Base-by-base conservation (phyloP, 2,329 filamentous ascomycete species). In the Ascochyta rabiei region DNA sequence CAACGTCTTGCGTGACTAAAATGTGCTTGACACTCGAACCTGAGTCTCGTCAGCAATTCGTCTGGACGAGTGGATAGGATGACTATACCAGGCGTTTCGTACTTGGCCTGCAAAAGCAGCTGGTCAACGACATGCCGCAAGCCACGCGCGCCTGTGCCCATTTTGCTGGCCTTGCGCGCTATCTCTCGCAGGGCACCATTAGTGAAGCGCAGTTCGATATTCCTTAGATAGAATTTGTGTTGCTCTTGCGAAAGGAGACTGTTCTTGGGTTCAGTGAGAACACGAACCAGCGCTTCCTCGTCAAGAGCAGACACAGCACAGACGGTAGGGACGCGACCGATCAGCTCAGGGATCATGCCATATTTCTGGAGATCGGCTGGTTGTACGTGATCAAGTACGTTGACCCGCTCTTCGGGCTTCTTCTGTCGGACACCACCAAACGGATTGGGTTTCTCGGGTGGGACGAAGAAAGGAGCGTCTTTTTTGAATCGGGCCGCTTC, bases 321-420 rank as follows among this genome's bases (percentile, higher is more conserved):
- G 43, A 92, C 89, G 54, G 96, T 91, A 47, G 96, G 93, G 42
- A 99, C 86, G 16, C 95, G 89, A n/a, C 95, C 95, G 48, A 98
- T 89, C n/a, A 97, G 82, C 76, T 97, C 93, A 0, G 93, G 93
- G 48, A 97, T 97, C 70, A 97, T 91, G 13, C 93, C 93, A 68
- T 92, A 97, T 38, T 83, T 84, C 74, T 96, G 91, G 2, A 96
- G 79, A 66, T 96, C 89, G 10, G 84, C 80, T 1, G 91, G 89
- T 4, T 86, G 89, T 23, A 89, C 84, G 19, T 95, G 83, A 62
- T 93, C 89, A 1, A 95, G 80, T 12, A 81, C 77, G 59, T 85
- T 85, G 68, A 82, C 82, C 60, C 63, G 66, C 7, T 66, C 68
- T 52, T 63, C 64, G 60, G 48, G 58, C 16, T 59, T 57, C 15